phyloP scores from a whole-genome alignment of 495 filamentous ascomycete genomes.

The Penicillium coprophilum region DNA sequence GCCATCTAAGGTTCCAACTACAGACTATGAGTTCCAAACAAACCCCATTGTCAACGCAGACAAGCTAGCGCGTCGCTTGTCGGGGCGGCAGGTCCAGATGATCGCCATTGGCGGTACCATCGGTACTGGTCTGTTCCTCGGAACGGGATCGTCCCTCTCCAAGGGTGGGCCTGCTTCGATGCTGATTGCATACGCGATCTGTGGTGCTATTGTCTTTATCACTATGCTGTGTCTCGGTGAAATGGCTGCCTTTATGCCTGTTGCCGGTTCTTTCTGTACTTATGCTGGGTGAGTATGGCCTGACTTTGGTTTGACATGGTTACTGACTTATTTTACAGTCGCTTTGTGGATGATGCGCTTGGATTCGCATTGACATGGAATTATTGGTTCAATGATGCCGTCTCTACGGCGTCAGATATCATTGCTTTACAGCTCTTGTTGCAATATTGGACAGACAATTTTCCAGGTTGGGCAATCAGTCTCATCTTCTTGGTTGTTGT shows the following conservation, averaged over 20 bases:
- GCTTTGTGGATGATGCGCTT: constrained; percentile 58
- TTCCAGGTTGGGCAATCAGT: constrained; percentile 52
- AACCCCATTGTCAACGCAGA: constrained; percentile 29
- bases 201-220: constrained; percentile 49
- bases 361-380: constrained; percentile 55
- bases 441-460: constrained; percentile 53
- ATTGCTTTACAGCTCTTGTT: constrained; percentile 54
- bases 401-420: constrained; percentile 55
- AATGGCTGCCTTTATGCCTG: constrained; percentile 51
- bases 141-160: constrained; percentile 57
- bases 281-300: constrained; percentile 46
- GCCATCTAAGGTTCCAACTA: constrained; percentile 14
- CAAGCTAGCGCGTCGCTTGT: constrained; percentile 38
- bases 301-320: background rate
- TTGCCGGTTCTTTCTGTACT: constrained; percentile 53
- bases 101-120: constrained; percentile 64
- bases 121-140: constrained; percentile 65
- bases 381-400: constrained; percentile 62
- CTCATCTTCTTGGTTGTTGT: constrained; percentile 54
- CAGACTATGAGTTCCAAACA: constrained; percentile 2
- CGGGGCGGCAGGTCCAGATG: constrained; percentile 59
- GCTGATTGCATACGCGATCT: constrained; percentile 55
- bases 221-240: constrained; percentile 53
- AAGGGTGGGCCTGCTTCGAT: constrained; percentile 63
- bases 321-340: constrained; percentile 31